A percentile compares a stretch with the other conserved stretches of the same genome.
Evolutionary conservation across 2,329 filamentous ascomycete genomes (phyloP).

Genomic region (Penicillium sp.): DNA sequence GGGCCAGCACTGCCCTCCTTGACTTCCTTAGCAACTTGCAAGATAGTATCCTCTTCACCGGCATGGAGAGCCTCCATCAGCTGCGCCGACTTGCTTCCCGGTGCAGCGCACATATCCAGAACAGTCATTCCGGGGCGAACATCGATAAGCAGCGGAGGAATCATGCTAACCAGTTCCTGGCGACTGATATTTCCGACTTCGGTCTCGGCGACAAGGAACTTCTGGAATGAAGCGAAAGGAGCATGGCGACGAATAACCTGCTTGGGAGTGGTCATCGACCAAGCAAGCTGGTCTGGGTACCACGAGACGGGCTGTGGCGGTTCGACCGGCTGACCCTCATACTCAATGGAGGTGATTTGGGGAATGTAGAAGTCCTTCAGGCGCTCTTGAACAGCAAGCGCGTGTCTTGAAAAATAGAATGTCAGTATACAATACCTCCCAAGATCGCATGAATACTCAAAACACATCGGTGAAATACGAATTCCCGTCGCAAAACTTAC

Average conservation of each 20-base stretch:
- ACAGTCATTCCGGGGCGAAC: constrained; percentile 89
- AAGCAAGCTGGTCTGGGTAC: constrained; percentile 94
- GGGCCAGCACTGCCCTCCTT: constrained; percentile 63
- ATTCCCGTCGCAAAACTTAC: constrained; percentile 49
- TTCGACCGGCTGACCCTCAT: constrained; percentile 80
- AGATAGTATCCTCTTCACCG: constrained; percentile 85
- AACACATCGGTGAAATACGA: neutral
- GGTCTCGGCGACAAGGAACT: constrained; percentile 96
- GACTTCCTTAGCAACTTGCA: constrained; percentile 68
- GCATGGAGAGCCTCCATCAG: constrained; percentile 90
- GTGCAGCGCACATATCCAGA: constrained; percentile 93
- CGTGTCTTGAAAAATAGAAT: constrained; percentile 64
- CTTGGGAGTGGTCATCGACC: constrained; percentile 98
- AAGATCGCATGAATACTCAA: neutral
- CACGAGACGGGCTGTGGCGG: constrained; percentile 81
- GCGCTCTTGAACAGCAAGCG: constrained; percentile 86
- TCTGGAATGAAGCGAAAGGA: constrained; percentile 94
- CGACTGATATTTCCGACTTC: constrained; percentile 96
- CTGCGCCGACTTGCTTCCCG: constrained; percentile 95
- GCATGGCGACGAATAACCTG: constrained; percentile 91
- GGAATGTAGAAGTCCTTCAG: constrained; percentile 89
- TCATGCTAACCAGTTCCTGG: constrained; percentile 99
- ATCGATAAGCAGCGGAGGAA: constrained; percentile 91
- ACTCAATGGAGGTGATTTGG: constrained; percentile 80
- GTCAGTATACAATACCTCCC: neutral